phyloP scores from a whole-genome alignment of 306 rosid genomes.

The Gillenia trifoliata region DNA sequence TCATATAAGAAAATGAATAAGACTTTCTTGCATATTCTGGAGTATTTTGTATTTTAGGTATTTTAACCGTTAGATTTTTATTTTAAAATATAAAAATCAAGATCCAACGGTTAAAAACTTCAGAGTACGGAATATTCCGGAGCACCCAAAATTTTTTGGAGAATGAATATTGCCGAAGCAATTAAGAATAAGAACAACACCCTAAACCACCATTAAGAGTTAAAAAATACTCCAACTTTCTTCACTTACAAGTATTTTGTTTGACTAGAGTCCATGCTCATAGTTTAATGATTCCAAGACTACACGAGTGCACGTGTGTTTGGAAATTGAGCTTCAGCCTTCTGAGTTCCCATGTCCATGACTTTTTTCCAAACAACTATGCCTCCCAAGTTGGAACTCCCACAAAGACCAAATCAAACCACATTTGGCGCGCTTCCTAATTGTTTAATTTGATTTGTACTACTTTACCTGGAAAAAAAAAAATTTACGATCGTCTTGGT shows the following conservation, averaged over 20 bases:
- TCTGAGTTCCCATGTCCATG: background rate
- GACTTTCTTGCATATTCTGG: too few relatives aligned
- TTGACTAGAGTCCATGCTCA: background rate
- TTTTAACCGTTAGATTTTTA: too few relatives aligned
- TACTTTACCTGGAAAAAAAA: too few relatives aligned
- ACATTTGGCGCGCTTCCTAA: background rate
- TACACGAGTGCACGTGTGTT: background rate
- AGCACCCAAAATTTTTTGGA: too few relatives aligned
- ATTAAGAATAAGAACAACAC: background rate
- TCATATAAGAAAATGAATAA: background rate
- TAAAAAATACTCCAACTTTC: background rate
- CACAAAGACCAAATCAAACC: background rate
- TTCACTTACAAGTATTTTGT: background rate
- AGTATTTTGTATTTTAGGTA: too few relatives aligned
- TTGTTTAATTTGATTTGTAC: background rate
- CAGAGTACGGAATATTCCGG: too few relatives aligned
- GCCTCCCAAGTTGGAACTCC: background rate
- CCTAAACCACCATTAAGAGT: background rate
- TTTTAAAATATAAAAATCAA: too few relatives aligned
- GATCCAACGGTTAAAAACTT: too few relatives aligned
- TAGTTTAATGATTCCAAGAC: background rate
- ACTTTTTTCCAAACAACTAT: background rate
- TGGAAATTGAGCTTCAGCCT: background rate
- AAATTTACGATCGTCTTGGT: background rate
- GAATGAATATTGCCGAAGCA: background rate